A percentile compares a stretch with the other conserved stretches of the same genome.
phyloP scores from a whole-genome alignment of 177 flowering plant species.

The Vitis hybrid region DNA sequence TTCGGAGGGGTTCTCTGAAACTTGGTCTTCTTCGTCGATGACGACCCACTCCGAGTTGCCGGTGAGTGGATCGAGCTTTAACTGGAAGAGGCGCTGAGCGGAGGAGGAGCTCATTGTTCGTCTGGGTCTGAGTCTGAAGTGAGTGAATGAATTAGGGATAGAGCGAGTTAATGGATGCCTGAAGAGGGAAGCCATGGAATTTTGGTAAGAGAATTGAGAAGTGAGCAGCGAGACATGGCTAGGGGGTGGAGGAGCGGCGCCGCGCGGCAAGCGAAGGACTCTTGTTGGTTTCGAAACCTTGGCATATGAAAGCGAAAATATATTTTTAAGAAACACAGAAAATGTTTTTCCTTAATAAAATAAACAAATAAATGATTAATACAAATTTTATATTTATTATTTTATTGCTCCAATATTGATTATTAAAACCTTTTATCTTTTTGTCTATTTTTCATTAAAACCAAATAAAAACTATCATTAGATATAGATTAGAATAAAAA shows the following conservation, averaged over 20 bases:
- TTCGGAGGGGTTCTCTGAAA: conserved; percentile 17
- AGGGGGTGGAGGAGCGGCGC: background rate
- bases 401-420: too few relatives aligned
- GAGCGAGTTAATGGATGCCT: background rate
- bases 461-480: too few relatives aligned
- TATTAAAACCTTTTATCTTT: too few relatives aligned
- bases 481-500: too few relatives aligned
- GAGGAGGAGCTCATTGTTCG: conserved; percentile 43
- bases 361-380: too few relatives aligned
- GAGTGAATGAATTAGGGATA: conserved; percentile 4
- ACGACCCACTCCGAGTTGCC: conserved; percentile 89
- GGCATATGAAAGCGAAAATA: too few relatives aligned
- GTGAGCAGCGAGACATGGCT: too few relatives aligned
- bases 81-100: conserved; percentile 65
- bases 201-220: background rate
- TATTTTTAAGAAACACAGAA: too few relatives aligned
- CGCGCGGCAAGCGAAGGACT: background rate
- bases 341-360: too few relatives aligned
- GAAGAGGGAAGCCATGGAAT: conserved; percentile 9
- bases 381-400: too few relatives aligned
- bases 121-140: conserved; percentile 1
- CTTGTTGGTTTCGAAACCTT: background rate
- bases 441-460: too few relatives aligned
- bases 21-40: conserved; percentile 35
- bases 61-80: conserved; percentile 65